Evolutionary conservation across 176 grass and related monocot genomes (phyloP), one percentile per base, ranked within the genome.

Genomic region (Phragmites australis): DNA sequence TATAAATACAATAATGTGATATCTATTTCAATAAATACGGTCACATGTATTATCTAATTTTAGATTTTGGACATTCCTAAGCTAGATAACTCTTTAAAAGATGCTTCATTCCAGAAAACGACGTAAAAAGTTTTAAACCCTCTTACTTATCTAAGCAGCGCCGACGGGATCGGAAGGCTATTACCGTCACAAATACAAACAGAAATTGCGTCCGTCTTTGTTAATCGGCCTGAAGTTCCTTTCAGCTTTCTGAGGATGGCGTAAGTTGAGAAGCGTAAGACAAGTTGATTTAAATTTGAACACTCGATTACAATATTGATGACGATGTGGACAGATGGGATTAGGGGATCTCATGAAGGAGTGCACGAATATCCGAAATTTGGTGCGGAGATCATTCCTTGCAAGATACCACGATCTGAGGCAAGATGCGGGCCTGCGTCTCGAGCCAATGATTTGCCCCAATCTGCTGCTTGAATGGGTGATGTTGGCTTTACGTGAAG

Each of bases 331-430:
- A 84, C 61, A 25, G 13, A 56, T 47, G 48, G 39, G 21, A 57
- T 75, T 44, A 37, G 10, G 26, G 82, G 16, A 85, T 84, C 82
- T 7, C 5, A 9, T 2, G 41, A 18, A 11, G 34, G 53, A 30
- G 39, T 41, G 27, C 57, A 71, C 11, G 76, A 86, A 86, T 86
- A 74, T 86, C 58, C 84, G 58, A 14, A 8, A 30, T 66, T 86
- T 17, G 63, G 39, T 86, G 58, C 76, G 1, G 48, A 80, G 68
- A 86, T 55, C 47, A 80, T 80, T 80, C 40, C 76, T 65, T 73
- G 72, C 49, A 84, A 84, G 82, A 84, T 59, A 76, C 82, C 72
- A 10, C 30, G 29, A 23, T 2, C 50, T 10, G 62, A 47, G 40
- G 48, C 37, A 27, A 26, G 19, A 44, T 43, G 70, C 17, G 11